Percentiles rank a stretch among this genome's conserved stretches.
Evolutionary conservation across 2,329 filamentous ascomycete genomes (phyloP).

Genomic region (Sphaerulina musiva): DNA sequence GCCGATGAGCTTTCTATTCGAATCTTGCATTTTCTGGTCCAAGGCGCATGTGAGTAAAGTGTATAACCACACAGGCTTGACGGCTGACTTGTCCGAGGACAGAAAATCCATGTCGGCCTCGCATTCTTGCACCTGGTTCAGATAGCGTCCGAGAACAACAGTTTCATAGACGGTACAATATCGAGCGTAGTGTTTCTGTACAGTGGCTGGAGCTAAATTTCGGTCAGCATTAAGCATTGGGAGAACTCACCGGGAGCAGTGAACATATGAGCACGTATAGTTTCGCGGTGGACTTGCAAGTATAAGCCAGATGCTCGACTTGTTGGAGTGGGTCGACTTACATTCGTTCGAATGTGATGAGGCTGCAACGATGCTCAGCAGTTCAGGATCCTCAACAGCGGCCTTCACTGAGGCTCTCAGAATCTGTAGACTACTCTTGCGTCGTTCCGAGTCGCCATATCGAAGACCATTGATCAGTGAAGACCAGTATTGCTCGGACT

Average conservation of each 20-base stretch:
- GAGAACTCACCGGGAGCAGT: slow-evolving; percentile 14
- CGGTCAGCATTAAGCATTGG: slow-evolving; percentile 6
- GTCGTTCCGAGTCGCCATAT: slow-evolving; percentile 41
- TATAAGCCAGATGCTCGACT: not conserved
- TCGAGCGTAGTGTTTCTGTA: slow-evolving; percentile 36
- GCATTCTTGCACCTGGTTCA: slow-evolving; percentile 45
- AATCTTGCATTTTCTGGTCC: slow-evolving; percentile 39
- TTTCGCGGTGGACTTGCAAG: not conserved
- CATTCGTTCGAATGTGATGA: not conserved
- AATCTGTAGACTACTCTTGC: slow-evolving; percentile 43
- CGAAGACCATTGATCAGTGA: slow-evolving; percentile 36
- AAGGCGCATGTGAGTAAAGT: slow-evolving; percentile 40
- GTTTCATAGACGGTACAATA: slow-evolving; percentile 45
- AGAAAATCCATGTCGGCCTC: slow-evolving; percentile 39
- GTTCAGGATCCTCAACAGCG: slow-evolving; percentile 18
- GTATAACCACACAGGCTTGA: slow-evolving; percentile 39
- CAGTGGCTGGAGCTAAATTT: slow-evolving; percentile 3
- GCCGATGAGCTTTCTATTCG: slow-evolving; percentile 42
- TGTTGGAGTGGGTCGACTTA: not conserved
- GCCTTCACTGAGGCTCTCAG: slow-evolving; percentile 37
- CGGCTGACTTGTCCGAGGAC: slow-evolving; percentile 31
- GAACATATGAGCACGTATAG: not conserved
- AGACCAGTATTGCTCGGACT: slow-evolving; percentile 36
- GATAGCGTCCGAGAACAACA: slow-evolving; percentile 44
- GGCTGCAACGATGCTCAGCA: not conserved